phyloP scores from a whole-genome alignment of 805 yeast species.

The Limtongozyma cylindracea region DNA sequence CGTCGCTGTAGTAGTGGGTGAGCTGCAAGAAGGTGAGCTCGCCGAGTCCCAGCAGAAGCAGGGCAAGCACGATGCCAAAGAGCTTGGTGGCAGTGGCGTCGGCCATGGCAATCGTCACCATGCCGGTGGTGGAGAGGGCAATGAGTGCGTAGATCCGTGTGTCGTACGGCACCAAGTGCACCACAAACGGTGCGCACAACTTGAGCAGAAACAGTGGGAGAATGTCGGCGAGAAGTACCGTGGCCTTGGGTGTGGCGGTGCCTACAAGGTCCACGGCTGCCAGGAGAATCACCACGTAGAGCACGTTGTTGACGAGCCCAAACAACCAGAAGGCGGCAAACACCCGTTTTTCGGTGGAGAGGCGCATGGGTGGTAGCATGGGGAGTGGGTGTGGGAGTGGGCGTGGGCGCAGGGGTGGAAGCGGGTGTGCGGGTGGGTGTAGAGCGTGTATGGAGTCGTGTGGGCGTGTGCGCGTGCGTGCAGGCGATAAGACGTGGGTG shows the following conservation, averaged over 20 bases:
- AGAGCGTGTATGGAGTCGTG: no score
- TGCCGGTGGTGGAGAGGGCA: constrained; percentile 38
- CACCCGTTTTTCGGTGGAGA: no score
- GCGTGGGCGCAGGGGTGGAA: no score
- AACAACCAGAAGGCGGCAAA: constrained; percentile 49
- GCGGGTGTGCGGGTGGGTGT: no score
- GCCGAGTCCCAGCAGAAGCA: constrained; percentile 72
- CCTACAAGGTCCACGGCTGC: constrained; percentile 91
- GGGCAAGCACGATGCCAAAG: constrained; percentile 56
- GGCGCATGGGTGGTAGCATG: no score
- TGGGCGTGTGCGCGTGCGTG: no score
- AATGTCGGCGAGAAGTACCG: constrained; percentile 69
- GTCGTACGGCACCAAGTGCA: constrained; percentile 37
- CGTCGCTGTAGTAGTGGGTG: constrained; percentile 45
- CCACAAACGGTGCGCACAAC: constrained; percentile 51
- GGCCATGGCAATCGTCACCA: constrained; percentile 34
- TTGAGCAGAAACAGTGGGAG: constrained; percentile 60
- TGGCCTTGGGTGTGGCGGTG: constrained; percentile 56
- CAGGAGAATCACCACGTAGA: constrained; percentile 74
- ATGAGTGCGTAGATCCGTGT: constrained; percentile 29
- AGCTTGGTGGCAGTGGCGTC: constrained; percentile 14
- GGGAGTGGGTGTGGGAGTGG: no score
- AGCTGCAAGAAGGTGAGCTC: constrained; percentile 73
- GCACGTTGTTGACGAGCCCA: constrained; percentile 70
- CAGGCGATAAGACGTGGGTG: no score